Base-by-base conservation (phyloP, 352 stramenopile genomes). In the Phytophthora pisi region DNA sequence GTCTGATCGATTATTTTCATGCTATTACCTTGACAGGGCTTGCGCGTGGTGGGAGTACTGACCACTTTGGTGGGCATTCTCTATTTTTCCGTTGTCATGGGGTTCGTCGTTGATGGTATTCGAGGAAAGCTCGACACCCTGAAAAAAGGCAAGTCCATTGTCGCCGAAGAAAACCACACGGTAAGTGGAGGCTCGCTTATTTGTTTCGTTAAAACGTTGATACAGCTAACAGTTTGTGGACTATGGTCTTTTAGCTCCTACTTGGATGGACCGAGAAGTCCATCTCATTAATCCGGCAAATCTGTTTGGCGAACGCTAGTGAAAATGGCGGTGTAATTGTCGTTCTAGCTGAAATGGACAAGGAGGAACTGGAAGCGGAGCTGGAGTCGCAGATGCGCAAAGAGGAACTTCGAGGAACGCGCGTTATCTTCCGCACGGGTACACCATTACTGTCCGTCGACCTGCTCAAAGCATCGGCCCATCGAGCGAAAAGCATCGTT, bases 41-140 rank as follows among this genome's bases (percentile, higher is more conserved):
- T 85, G 20, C 80, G 78, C 2, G 51, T 89, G 24, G 72, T 88
- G 20, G 82, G 78, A n/a, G 70, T 85, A 1, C 23, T 83, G 36
- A 87, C 89, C 18, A 90, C 68, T 9, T 49, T 94, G 24, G 49
- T 86, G 50, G 83, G 85, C 5, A 90, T 94, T 58, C 64, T 96
- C n/a, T 91, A 95, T 56, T 95, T 95, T 52, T 91, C 87, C 26
- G 80, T 96, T 6, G 92, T 97, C 45, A 91, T 95, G 75, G 89
- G 89, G 5, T 95, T 97, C 45, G 86, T 97, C 2, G 86, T 91
- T n/a, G 88, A 96, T 51, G 78, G 68, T 6, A 93, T 97, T 71
- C 81, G 78, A 11, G 86, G 92, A 9, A 90, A 92, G 51, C 87
- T 96, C 57, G 86, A 96, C 46, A 89, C 82, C 28, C 46, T 97